Base-by-base conservation (phyloP, 768 basidiomycete genomes). In the Solioccasus polychromus region DNA sequence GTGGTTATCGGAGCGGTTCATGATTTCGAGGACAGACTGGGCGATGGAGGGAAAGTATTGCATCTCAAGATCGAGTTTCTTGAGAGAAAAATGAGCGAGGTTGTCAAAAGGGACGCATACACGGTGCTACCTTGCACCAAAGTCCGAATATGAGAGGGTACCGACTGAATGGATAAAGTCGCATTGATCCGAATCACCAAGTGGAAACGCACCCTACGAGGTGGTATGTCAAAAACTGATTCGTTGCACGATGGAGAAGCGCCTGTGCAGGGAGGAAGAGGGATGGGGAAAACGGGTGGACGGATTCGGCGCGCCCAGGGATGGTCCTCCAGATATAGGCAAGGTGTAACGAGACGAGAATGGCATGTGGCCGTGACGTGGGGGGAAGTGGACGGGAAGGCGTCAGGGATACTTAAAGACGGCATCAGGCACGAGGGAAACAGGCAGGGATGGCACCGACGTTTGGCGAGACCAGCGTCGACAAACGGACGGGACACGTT, bases 141-240 rank as follows among this genome's bases (percentile, higher is more conserved):
- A 71, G 63, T 3, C 88, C 88, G 60, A 90, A 91, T 45, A 89
- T 77, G 30, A 88, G 70, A 18, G 88, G 88, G 66, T 89, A 88
- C 3, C 81, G 80, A 56, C 88, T 90, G 53, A 25, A 32, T 28
- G 26, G 18, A 35, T 59, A 18, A 17, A 44, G 28, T 28, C 25
- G 52, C 38, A 50, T 54, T 47, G 41, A 42, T 44, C 29, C 48
- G 34, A 37, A 18, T 6, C 26, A 30, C 42, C 19, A 39, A 46
- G 38, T 20, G 41, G 29, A 15, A 20, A 62, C 71, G 34, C 54
- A 83, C 85, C 72, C 78, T 37, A 83, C 76, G 28, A 88, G 68
- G 41, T 86, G 80, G 52, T 71, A 68, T 18, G 64, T 75, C 28
- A 79, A 70, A 52, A 85, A 82, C 37, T 78, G 79, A 29, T 71